Base-by-base conservation (phyloP, 768 basidiomycete genomes). In the Cubamyces sp. region DNA sequence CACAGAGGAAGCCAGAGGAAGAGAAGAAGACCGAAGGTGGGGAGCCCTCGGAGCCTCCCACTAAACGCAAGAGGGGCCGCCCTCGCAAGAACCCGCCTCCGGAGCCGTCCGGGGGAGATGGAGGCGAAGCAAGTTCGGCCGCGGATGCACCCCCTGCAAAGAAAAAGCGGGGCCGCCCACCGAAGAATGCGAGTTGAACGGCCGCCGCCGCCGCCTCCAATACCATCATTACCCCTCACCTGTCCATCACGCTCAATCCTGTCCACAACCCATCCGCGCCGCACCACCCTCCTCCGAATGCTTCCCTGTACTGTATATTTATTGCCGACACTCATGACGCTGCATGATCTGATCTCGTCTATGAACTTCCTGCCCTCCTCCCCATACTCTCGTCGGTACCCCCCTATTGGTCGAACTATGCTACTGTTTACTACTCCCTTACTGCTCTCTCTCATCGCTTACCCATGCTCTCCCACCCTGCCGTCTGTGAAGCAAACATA, bases 91-190 rank as follows among this genome's bases (percentile, higher is more conserved):
- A 71, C 65, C 70, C 70, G 68, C 65, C 55, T 65, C 56, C 62
- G 53, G 63, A 61, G 57, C 51, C 55, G 15, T 61, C 60, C n/a
- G 78, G 71, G 46, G 84, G 81, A 51, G 86, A 85, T 64, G 79
- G 78, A 39, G 46, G 39, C 21, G 57, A 55, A 42, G n/a, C 57
- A 16, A 57, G 58, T 54, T 42, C 58, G 12, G 48, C 54, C 43
- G 68, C 53, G 30, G 76, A 74, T 48, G 77, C 78, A 48, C 75
- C 81, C 51, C 61, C 69, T 23, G 60, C 64, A 45, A 91, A 91
- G 75, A 81, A 87, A 69, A 85, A 82, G 74, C 83, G 91, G 64
- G 90, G 90, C 42, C 85, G 90, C 63, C 90, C 91, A 59, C 87
- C 85, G 66, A 92, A 92, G 75, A 77, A 79, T 57, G 79, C 84